These are phyloP conservation scores for Leucaena leucocephala DNA, from an alignment of 306 rosid species.

Conservation along the genomic window DNA sequence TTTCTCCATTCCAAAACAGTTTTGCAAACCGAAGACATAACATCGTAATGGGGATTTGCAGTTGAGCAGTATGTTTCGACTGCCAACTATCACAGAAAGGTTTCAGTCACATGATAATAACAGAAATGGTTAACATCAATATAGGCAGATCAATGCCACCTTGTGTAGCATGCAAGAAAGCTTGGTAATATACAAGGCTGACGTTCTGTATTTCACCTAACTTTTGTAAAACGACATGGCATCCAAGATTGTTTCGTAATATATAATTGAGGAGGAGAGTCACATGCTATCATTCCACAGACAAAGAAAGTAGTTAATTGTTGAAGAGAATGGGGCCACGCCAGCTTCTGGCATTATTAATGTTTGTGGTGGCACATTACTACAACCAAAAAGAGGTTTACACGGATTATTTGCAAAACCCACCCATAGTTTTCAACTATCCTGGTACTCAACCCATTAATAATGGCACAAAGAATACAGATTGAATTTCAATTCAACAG, in stretches of 20 bases:
- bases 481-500: conserved; percentile 55
- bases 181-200: conserved; percentile 37
- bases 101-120: conserved; percentile 42
- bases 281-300: conserved; percentile 31
- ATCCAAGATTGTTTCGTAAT: conserved; percentile 40
- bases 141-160: conserved; percentile 27
- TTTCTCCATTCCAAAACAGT: too few species aligned
- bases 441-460: conserved; percentile 60
- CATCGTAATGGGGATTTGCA: conserved; percentile 4
- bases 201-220: conserved; percentile 53
- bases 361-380: conserved; percentile 55
- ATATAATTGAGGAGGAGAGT: conserved; percentile 36
- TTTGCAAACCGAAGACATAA: too few species aligned
- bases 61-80: conserved; percentile 47
- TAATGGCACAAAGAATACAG: conserved; percentile 64
- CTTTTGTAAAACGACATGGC: conserved; percentile 53
- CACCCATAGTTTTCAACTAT: conserved; percentile 56
- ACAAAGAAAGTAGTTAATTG: neutral
- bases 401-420: conserved; percentile 52
- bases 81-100: conserved; percentile 36
- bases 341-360: conserved; percentile 22
- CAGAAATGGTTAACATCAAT: conserved; percentile 34
- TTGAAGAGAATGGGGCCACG: conserved; percentile 43
- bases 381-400: conserved; percentile 41
- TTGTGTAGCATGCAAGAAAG: conserved; percentile 72